Evolutionary conservation across 495 filamentous ascomycete species (phyloP).

Genomic region (Trichoderma reesei): DNA sequence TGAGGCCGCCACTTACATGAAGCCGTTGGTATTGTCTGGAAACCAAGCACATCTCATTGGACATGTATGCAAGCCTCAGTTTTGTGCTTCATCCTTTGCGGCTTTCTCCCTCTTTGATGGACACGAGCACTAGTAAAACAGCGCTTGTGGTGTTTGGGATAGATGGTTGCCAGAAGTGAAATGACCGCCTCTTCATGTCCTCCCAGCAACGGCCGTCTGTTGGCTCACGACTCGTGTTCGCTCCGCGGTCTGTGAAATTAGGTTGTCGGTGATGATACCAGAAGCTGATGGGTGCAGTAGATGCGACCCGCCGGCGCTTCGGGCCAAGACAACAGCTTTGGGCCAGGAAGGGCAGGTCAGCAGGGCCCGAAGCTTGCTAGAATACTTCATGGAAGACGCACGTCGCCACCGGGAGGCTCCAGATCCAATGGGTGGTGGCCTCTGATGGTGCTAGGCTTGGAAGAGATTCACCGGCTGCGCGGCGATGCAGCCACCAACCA

Average conservation of each 20-base stretch:
- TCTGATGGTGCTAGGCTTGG: background rate
- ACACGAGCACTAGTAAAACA: too few species aligned
- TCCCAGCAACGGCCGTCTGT: background rate
- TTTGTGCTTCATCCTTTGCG: background rate
- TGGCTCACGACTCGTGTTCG: slow-evolving; percentile 4
- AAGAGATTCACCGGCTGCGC: background rate
- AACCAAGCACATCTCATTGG: too few species aligned
- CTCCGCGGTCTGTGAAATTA: background rate
- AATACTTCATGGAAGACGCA: slow-evolving; percentile 1
- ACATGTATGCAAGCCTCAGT: too few species aligned
- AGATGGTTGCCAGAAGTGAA: background rate
- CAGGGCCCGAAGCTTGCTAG: slow-evolving; percentile 5
- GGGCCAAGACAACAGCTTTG: slow-evolving; percentile 3
- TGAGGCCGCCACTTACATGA: background rate
- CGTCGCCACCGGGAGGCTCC: slow-evolving; percentile 1
- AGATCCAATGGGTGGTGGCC: background rate
- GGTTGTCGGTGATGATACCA: slow-evolving; percentile 3
- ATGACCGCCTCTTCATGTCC: background rate
- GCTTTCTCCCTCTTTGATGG: background rate
- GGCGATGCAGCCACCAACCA: slow-evolving; percentile 6
- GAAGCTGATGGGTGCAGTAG: background rate
- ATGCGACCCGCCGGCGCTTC: slow-evolving; percentile 2
- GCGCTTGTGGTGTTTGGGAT: background rate
- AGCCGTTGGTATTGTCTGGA: too few species aligned
- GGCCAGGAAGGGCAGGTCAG: slow-evolving; percentile 6